Conservation (phyloP, 345 rosid genomes). For the Erodium maritimum region DNA sequence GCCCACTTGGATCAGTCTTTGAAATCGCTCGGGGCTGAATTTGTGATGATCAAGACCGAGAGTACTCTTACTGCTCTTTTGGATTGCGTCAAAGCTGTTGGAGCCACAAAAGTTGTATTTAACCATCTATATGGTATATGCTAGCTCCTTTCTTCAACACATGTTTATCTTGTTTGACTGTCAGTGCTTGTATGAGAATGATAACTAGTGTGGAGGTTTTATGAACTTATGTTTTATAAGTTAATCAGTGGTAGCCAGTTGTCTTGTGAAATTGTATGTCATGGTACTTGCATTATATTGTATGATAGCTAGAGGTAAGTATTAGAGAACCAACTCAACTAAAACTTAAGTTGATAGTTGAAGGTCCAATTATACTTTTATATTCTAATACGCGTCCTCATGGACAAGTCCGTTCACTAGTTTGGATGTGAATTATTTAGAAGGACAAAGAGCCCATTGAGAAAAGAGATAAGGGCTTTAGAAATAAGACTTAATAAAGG, state of each 20-base stretch:
- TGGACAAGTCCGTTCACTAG: too few relatives aligned
- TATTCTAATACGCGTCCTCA: too few relatives aligned
- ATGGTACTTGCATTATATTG: background rate
- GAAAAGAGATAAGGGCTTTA: too few relatives aligned
- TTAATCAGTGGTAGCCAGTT: background rate
- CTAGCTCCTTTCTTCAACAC: background rate
- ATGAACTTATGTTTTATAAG: background rate
- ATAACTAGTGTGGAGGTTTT: background rate
- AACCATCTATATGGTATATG: slow-evolving; percentile 78
- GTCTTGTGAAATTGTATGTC: background rate
- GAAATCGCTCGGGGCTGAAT: slow-evolving; percentile 68
- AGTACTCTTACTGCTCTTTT: slow-evolving; percentile 57
- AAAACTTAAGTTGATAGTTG: too few relatives aligned
- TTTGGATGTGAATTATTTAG: too few relatives aligned
- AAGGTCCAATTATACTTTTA: too few relatives aligned
- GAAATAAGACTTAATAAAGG: too few relatives aligned
- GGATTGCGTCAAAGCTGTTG: slow-evolving; percentile 46
- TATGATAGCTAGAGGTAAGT: too few relatives aligned
- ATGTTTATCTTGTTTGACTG: background rate
- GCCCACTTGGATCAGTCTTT: slow-evolving; percentile 51
- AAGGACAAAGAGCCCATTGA: too few relatives aligned
- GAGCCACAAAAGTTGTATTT: slow-evolving; percentile 69
- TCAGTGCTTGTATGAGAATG: background rate
- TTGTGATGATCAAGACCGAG: slow-evolving; percentile 50
- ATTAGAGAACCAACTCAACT: too few relatives aligned